These are phyloP conservation scores for Claviceps sp. DNA, from an alignment of 2,329 filamentous ascomycete genomes.

Conservation along the genomic window DNA sequence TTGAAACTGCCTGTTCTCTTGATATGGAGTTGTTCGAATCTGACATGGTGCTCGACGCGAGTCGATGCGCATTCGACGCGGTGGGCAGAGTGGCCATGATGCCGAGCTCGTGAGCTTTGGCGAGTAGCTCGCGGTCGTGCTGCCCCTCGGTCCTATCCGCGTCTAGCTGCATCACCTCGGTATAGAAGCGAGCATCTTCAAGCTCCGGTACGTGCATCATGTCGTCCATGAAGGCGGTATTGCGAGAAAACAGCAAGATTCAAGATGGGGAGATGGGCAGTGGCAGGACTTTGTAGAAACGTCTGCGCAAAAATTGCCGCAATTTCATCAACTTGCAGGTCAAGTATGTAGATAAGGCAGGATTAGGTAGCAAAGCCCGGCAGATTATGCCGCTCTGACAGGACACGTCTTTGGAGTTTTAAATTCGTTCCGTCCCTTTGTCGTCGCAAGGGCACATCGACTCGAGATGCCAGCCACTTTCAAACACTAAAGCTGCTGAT, in stretches of 20 bases:
- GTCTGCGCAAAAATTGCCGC: no score
- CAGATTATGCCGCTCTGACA: no score
- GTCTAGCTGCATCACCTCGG: constrained; percentile 24
- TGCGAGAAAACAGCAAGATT: neutral
- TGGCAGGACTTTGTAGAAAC: no score
- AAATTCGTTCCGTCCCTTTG: no score
- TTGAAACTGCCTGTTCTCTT: constrained; percentile 32
- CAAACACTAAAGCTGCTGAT: no score
- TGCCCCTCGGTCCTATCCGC: constrained; percentile 23
- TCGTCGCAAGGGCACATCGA: no score
- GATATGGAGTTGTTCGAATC: constrained; percentile 25
- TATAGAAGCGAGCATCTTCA: constrained; percentile 24
- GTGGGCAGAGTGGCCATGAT: constrained; percentile 16
- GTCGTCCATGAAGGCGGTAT: constrained; percentile 4
- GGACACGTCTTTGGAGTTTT: no score
- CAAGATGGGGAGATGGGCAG: neutral
- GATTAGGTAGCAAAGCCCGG: no score
- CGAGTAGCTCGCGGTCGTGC: constrained; percentile 23
- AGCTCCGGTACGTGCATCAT: constrained; percentile 22
- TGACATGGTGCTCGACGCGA: constrained; percentile 28
- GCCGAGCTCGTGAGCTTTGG: constrained; percentile 22
- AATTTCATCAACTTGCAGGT: no score
- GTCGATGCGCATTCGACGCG: constrained; percentile 18
- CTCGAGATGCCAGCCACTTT: no score
- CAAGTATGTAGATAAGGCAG: no score